Conservation (phyloP, 345 rosid genomes). For the Eucalyptus lansdowneana region DNA sequence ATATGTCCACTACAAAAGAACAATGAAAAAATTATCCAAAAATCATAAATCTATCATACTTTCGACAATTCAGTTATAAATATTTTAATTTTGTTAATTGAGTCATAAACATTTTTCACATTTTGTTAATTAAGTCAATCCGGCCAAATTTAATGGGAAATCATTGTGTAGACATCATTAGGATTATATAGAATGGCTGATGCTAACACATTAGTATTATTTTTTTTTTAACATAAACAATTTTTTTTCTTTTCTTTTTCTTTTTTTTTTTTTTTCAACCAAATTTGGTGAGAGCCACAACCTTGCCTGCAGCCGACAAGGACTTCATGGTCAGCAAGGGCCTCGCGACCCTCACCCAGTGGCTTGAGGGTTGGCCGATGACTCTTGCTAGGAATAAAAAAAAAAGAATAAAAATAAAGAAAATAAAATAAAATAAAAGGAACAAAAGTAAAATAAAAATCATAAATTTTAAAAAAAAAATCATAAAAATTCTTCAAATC, state of each 20-base stretch:
- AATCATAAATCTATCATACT: accelerated
- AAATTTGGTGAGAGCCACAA: accelerated
- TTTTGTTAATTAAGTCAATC: accelerated
- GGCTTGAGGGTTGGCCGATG: accelerated
- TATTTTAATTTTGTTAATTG: accelerated
- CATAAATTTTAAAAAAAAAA: too few species aligned
- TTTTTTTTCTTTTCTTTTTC: too few species aligned
- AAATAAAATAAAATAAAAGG: too few species aligned
- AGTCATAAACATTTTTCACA: accelerated
- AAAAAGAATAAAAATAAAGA: too few species aligned
- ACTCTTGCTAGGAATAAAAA: too few species aligned
- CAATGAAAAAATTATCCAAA: accelerated
- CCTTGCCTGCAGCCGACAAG: accelerated
- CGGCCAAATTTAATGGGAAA: accelerated
- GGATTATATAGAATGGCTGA: accelerated
- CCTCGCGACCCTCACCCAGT: accelerated
- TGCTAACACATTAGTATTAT: too few species aligned
- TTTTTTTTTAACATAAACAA: too few species aligned
- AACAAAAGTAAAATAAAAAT: too few species aligned
- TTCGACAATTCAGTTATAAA: accelerated
- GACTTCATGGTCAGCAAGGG: accelerated
- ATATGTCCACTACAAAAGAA: too few species aligned
- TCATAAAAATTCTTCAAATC: accelerated
- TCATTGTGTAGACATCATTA: accelerated
- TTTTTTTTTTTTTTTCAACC: accelerated